phyloP scores from a whole-genome alignment of 768 basidiomycete species.

The Strobilomyces dryophilus region DNA sequence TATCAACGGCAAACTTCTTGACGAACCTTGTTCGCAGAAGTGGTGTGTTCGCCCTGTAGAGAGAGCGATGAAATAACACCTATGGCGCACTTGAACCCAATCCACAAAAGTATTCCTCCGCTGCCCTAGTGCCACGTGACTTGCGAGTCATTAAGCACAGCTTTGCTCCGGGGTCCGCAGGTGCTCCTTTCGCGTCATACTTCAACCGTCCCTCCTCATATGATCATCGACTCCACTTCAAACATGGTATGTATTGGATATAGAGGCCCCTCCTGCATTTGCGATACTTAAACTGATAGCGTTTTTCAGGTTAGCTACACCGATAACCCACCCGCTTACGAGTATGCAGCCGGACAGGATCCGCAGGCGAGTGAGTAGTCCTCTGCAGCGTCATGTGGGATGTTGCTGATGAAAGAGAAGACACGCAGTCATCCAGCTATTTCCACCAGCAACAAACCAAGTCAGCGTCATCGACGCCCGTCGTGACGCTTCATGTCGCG shows the following conservation, averaged over 20 bases:
- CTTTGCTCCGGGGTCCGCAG: constrained; percentile 14
- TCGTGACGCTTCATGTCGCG: constrained; percentile 23
- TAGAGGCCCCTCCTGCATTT: neutral
- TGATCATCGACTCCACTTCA: constrained; percentile 24
- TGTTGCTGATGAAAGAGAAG: constrained; percentile 6
- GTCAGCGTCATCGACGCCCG: constrained; percentile 6
- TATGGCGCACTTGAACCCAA: no score
- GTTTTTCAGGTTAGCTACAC: constrained; percentile 14
- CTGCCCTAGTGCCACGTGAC: constrained; percentile 18
- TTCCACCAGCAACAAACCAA: constrained; percentile 15
- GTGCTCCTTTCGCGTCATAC: neutral
- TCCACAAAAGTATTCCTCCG: constrained; percentile 9
- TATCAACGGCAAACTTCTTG: no score
- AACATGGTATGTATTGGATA: constrained; percentile 22
- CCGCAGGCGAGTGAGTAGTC: constrained; percentile 25
- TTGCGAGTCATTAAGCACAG: neutral
- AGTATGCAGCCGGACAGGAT: constrained; percentile 31
- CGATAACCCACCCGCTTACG: constrained; percentile 50
- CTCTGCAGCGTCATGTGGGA: neutral
- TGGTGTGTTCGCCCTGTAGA: no score
- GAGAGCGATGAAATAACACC: no score
- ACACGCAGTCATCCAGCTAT: neutral
- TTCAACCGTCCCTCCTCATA: constrained; percentile 10
- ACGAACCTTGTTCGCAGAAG: no score
- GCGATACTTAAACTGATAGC: neutral